Base-by-base conservation (phyloP, 2,329 filamentous ascomycete genomes). In the Pyrenophora teres region DNA sequence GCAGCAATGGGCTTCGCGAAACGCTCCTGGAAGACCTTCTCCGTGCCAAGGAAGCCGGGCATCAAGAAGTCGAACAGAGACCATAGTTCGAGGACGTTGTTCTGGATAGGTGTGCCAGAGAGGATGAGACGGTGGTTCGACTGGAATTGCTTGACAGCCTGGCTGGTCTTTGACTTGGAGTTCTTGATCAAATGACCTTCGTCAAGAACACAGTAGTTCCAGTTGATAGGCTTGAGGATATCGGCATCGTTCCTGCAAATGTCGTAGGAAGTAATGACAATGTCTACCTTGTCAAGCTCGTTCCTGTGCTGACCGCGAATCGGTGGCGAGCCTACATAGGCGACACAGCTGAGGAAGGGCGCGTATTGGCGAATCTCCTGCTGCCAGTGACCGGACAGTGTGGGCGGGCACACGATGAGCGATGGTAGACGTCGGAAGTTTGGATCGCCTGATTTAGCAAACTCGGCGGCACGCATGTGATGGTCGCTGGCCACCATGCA, bases 131-230 rank as follows among this genome's bases (percentile, higher is more conserved):
- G 89, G 70, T 99, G 95, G 64, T 99, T 97, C 71, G 92, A 96
- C 6, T 85, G 77, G 30, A 99, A 81, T 52, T 85, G 85, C 80
- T 99, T 99, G 60, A 97, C 93, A 0, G 94, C 92, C 54, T 92
- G 83, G 0, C 90, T 95, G 54, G 95, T 94, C 78, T 99, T 99
- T 1, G 95, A 92, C 72, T 94, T 95, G 3, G 94, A 92, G 72
- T 99, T 99, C 80, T 99, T 99, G 81, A 99, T 99, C 58, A 99
- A 78, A 77, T 99, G 94, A 2, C 95, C 94, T 77, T 99, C 94
- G 68, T 99, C 94, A 6, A 99, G 84, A 3, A 99, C 92, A 50
- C 94, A 89, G 70, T 99, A 99, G 71, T 99, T 99, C 92, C 93
- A 99, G 62, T 84, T 94, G 68, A 94, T 85, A 47, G 90, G 85